Base-by-base conservation (phyloP, 192 early-diverging fungal genomes). In the Phycomyces blakesleeanus region DNA sequence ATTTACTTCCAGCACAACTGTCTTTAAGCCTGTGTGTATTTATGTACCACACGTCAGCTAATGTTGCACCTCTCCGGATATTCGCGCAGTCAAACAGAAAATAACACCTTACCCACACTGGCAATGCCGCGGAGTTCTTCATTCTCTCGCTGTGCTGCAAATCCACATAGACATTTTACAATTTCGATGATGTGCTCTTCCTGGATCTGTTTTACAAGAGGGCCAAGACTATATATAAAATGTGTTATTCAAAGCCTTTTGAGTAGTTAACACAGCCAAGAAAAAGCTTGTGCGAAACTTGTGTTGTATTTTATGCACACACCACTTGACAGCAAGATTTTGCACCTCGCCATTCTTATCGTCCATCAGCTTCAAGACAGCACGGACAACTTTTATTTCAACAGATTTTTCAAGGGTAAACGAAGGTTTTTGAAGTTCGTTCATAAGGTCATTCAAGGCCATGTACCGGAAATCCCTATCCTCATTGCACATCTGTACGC, bases 401-500 rank as follows among this genome's bases (percentile, higher is more conserved):
- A 87, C 83, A 24, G 72, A 49, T 22, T 82, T 68, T 12, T 91
- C 88, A 26, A 80, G 68, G 8, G 55, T 61, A 63, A 88, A 83
- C 22, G 64, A 66, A 9, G 84, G 79, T 57, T 83, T 84, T 42
- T 83, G 79, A 14, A 92, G 80, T 59, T 89, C 89, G 12, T 81
- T 84, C 65, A 84, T 86, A 49, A 94, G 76, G 74, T 94, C 93
- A 61, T 83, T 83, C 20, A 84, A 53, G 22, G 91, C 93, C 93
- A 94, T 94, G 73, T 86, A 93, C 42, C 93, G 88, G 69, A 89
- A 89, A 74, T 94, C 93, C 21, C 88, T 82, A 72, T 94, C 93
- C 29, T 70, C 75, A 55, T 73, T 78, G 22, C 65, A 62, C 84
- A 85, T 84, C 82, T 85, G 76, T 29, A 41, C 54, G 14, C 2